Percentiles rank a stretch among this genome's conserved stretches.
Evolutionary conservation across 306 rosid genomes (phyloP).

Genomic region (Pyrus betulifolia): DNA sequence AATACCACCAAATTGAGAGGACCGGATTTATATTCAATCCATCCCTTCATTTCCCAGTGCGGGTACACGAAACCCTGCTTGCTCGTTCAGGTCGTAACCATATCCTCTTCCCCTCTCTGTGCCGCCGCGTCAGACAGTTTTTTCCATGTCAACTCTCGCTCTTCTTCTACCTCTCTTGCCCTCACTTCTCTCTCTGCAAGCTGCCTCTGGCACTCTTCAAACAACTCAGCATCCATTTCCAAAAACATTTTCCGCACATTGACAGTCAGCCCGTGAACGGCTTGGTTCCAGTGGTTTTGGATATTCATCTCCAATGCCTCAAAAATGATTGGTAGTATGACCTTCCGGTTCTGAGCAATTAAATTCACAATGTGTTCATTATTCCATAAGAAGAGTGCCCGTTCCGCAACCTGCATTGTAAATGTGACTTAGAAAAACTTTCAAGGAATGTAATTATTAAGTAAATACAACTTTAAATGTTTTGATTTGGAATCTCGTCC

Average conservation of each 20-base stretch:
- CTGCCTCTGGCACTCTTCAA: constrained; percentile 79
- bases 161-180: constrained; percentile 56
- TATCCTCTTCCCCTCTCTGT: constrained; percentile 42
- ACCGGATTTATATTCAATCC: constrained; percentile 28
- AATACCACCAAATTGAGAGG: constrained; percentile 44
- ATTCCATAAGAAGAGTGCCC: constrained; percentile 92
- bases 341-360: constrained; percentile 82
- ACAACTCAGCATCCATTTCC: constrained; percentile 90
- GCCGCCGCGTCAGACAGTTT: constrained; percentile 77
- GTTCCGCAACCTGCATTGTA: constrained; percentile 83
- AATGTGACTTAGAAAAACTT: background rate
- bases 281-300: constrained; percentile 85
- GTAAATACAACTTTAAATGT: background rate
- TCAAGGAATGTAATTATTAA: background rate
- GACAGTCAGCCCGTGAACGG: constrained; percentile 76
- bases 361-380: constrained; percentile 88
- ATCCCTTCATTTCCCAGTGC: constrained; percentile 19
- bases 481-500: background rate
- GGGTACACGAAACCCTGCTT: background rate
- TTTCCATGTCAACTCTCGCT: constrained; percentile 69
- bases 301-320: constrained; percentile 79
- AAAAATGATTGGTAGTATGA: constrained; percentile 65
- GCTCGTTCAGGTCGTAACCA: constrained; percentile 34
- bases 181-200: constrained; percentile 51
- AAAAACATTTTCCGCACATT: constrained; percentile 85